These are phyloP conservation scores for Boletus sp. DNA, from an alignment of 768 basidiomycete species.

Conservation along the genomic window DNA sequence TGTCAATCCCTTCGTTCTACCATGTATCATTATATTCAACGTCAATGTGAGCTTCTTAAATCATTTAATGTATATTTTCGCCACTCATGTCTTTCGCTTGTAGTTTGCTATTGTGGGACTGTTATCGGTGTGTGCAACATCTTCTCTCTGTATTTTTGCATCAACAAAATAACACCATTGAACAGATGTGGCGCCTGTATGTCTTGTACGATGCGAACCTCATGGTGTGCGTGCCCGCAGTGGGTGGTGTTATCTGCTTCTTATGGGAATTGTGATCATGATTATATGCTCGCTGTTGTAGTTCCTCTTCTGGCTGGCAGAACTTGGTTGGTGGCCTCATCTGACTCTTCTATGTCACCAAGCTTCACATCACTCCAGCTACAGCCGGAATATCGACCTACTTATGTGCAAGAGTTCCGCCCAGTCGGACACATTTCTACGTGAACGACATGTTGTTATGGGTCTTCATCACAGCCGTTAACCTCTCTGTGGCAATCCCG, in stretches of 20 bases:
- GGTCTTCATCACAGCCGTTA: conserved; percentile 11
- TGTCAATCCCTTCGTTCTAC: not conserved
- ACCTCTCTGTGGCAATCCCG: conserved; percentile 14
- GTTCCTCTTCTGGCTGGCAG: conserved; percentile 20
- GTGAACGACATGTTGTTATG: conserved; percentile 6
- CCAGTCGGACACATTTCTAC: not conserved
- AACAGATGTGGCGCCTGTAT: conserved; percentile 28
- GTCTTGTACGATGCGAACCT: conserved; percentile 13
- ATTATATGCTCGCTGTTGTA: not conserved
- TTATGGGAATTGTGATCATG: not conserved
- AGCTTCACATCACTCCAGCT: conserved; percentile 7
- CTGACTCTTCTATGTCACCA: not conserved
- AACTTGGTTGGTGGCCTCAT: conserved; percentile 13
- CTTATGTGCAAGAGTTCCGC: not conserved
- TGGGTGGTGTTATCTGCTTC: not conserved
- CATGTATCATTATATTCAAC: conserved; percentile 4
- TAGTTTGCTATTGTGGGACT: conserved; percentile 16
- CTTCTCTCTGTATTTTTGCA: not conserved
- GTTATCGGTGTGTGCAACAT: conserved; percentile 18
- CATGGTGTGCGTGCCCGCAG: conserved; percentile 18
- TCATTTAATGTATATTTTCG: too few relatives aligned
- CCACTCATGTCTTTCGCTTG: too few relatives aligned
- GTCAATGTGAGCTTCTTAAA: conserved; percentile 10
- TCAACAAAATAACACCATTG: too few relatives aligned
- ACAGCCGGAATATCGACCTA: not conserved